These are phyloP conservation scores for Fusarium hainanense DNA, from an alignment of 2,329 filamentous ascomycete genomes.

Conservation along the genomic window DNA sequence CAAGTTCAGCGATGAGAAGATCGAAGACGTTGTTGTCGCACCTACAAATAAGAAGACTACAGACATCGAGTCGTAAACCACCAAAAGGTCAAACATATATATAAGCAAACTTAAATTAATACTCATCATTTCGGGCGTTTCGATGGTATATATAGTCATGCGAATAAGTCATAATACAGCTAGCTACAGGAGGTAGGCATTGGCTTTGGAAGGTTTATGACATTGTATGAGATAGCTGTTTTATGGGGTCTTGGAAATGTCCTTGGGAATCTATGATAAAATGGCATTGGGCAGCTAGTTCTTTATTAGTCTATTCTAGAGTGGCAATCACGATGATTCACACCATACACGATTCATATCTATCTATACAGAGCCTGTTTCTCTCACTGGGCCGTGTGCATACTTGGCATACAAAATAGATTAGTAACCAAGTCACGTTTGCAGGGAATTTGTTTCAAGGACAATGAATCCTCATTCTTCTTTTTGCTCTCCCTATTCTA, in stretches of 20 bases:
- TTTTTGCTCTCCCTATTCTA: constrained; percentile 34
- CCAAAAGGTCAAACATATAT: not conserved
- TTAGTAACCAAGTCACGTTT: not conserved
- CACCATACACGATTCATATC: not conserved
- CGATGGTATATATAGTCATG: not conserved
- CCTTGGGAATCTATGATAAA: not conserved
- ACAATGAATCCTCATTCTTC: constrained; percentile 34
- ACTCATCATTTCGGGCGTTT: constrained; percentile 16
- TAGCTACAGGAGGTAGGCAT: not conserved
- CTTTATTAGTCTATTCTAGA: not conserved
- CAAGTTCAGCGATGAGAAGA: constrained; percentile 85
- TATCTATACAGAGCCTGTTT: not conserved
- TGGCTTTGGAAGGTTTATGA: constrained; percentile 3
- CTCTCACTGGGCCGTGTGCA: not conserved
- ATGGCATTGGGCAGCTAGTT: not conserved
- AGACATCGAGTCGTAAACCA: constrained; percentile 32
- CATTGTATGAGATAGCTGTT: constrained; percentile 1
- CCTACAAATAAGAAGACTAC: constrained; percentile 26
- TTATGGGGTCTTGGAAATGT: not conserved
- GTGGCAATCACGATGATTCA: not conserved
- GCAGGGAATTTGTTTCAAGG: constrained; percentile 1
- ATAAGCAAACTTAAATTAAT: constrained; percentile 14
- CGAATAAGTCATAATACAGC: constrained; percentile 1
- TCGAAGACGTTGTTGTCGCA: constrained; percentile 69
- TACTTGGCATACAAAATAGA: not conserved